A percentile compares a stretch with the other conserved stretches of the same genome.
Evolutionary conservation across 768 basidiomycete species (phyloP).

Genomic region (Auricularia cornea): DNA sequence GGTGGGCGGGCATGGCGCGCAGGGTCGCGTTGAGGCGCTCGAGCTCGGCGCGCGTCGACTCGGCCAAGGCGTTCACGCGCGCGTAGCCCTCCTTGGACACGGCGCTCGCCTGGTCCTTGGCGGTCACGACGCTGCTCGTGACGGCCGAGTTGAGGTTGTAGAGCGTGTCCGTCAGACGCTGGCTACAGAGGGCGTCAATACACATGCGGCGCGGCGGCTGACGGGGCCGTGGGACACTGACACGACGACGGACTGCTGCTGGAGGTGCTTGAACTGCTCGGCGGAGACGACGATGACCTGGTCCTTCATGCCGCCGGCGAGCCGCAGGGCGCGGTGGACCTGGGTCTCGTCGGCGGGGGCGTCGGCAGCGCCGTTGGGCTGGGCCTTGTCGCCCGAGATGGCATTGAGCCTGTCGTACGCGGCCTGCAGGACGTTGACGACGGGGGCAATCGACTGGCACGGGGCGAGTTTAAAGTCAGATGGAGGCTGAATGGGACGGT

Average conservation of each 20-base stretch:
- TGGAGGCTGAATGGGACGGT: too few species aligned
- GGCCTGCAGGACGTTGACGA: constrained; percentile 62
- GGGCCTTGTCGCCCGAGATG: constrained; percentile 3
- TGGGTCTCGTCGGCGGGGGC: constrained; percentile 57
- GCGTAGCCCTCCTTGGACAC: neutral
- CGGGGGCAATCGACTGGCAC: constrained; percentile 49
- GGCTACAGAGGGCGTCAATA: neutral
- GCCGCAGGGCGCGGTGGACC: constrained; percentile 62
- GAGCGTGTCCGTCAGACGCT: neutral
- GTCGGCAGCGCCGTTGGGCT: constrained; percentile 35
- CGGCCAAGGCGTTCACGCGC: neutral
- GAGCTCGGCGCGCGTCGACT: neutral
- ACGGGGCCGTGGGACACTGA: too few species aligned
- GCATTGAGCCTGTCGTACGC: constrained; percentile 35
- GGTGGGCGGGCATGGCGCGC: constrained; percentile 40
- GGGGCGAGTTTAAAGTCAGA: too few species aligned
- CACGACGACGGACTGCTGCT: constrained; percentile 57
- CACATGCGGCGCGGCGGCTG: neutral
- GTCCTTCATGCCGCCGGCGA: constrained; percentile 56
- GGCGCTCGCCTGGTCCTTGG: neutral
- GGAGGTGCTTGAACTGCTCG: constrained; percentile 64
- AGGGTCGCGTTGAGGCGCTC: constrained; percentile 30
- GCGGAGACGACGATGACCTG: constrained; percentile 57
- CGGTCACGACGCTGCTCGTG: neutral
- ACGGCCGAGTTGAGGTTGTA: neutral